A percentile compares a stretch with the other conserved stretches of the same genome.
Conservation (phyloP, 495 filamentous ascomycete species). For the Echria macrotheca region DNA sequence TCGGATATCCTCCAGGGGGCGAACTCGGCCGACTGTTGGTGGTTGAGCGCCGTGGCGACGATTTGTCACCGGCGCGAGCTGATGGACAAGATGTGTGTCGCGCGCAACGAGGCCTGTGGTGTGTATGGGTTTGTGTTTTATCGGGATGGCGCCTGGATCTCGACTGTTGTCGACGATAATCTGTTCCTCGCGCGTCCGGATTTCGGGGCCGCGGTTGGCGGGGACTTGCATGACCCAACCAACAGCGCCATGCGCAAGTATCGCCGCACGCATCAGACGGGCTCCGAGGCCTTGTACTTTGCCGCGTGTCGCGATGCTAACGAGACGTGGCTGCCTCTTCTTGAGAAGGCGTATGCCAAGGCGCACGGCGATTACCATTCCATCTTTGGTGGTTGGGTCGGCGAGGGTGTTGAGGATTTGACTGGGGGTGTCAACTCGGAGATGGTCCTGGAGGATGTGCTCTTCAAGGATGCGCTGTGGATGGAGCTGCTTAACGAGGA, state of each 20-base stretch:
- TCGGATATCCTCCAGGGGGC: conserved; percentile 31
- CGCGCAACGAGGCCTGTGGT: conserved; percentile 59
- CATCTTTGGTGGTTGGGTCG: conserved; percentile 68
- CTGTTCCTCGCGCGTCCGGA: conserved; percentile 14
- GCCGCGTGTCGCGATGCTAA: conserved; percentile 63
- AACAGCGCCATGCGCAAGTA: conserved; percentile 6
- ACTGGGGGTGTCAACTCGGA: conserved; percentile 75
- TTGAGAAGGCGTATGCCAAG: conserved; percentile 78
- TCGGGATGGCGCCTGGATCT: conserved; percentile 71
- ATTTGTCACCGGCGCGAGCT: conserved; percentile 60
- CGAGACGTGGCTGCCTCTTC: conserved; percentile 71
- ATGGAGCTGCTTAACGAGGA: conserved; percentile 52
- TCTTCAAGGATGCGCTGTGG: conserved; percentile 69
- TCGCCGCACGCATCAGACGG: conserved; percentile 9
- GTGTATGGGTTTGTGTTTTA: conserved; percentile 79
- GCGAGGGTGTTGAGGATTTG: conserved; percentile 70
- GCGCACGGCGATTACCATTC: conserved; percentile 52
- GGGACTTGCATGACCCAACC: conserved; percentile 29
- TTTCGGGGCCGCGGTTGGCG: conserved; percentile 18
- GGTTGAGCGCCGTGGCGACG: conserved; percentile 64
- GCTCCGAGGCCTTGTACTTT: conserved; percentile 61
- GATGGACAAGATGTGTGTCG: conserved; percentile 64
- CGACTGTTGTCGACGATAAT: conserved; percentile 58
- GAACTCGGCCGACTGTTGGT: conserved; percentile 67
- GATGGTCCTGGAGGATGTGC: conserved; percentile 48